Evolutionary conservation across 345 rosid genomes (phyloP), one percentile per base, ranked within the genome.

Genomic region (Gossypium raimondii): DNA sequence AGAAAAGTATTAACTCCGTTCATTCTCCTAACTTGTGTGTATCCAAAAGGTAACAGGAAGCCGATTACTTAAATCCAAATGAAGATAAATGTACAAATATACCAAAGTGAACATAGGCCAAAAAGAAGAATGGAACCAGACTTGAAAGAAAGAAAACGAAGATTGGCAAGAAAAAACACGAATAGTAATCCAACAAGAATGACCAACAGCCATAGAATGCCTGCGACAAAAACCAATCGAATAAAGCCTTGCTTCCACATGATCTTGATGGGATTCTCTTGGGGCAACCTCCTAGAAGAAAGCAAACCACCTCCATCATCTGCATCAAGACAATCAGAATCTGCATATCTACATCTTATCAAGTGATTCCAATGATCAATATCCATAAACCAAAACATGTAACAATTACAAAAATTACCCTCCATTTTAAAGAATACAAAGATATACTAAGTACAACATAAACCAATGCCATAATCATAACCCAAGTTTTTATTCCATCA

Each of bases 111-210:
- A 44, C 27, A 20, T 3, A 50, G 25, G 61, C 24, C 38, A 58
- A 64, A 63, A 57, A 18, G 22, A 48, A 24, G 18, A 56, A 2
- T 1, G 20, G 48, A 53, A 24, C 9, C n/a, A 48, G 50, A 93
- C 99, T 98, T 85, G 99, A 89, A 78, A 84, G 84, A 93, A 87
- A 13, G 87, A 76, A 38, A 84, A 73, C 0, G 97, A 86, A 81
- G 98, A 87, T 62, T 89, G 97, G 75, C 97, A 93, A 66, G 97
- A 89, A 97, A 98, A 93, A 58, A 93, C 75, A 73, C 91, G 99
- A 81, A 86, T 50, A 92, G 73, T 25, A 88, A 75, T 1, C 83
- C 93, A 76, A 83, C 11, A 59, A 95, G 91, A 78, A 95, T 90
- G 67, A 93, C 92, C 10, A 95, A 73, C 97, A 92, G 90, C 99